phyloP scores from a whole-genome alignment of 2,329 filamentous ascomycete genomes.

The Trichoderma sp. region DNA sequence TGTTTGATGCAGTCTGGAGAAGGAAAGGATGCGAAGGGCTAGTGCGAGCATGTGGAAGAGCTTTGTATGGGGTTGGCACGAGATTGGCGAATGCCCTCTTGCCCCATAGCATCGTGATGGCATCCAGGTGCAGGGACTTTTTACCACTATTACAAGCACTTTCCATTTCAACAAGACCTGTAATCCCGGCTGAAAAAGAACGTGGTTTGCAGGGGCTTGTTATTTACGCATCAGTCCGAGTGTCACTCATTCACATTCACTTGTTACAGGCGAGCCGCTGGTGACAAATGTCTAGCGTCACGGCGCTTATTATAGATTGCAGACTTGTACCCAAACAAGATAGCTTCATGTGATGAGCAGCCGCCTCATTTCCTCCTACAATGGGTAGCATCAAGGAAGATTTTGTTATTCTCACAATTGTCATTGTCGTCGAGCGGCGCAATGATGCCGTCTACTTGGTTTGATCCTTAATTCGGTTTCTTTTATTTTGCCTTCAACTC shows the following conservation, averaged over 20 bases:
- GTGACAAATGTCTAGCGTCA: background rate
- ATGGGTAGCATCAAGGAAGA: background rate
- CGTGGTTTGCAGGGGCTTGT: background rate
- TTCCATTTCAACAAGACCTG: background rate
- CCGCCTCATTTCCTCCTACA: background rate
- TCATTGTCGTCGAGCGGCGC: background rate
- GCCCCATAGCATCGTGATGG: background rate
- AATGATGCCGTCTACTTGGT: background rate
- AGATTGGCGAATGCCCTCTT: conserved; percentile 6
- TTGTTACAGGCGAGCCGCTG: background rate
- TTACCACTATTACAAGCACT: background rate
- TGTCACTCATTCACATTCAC: background rate
- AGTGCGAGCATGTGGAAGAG: background rate
- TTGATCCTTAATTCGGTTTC: background rate
- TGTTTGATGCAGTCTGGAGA: background rate
- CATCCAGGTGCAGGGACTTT: background rate
- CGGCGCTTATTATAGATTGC: background rate
- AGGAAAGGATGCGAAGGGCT: background rate
- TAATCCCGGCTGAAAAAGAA: background rate
- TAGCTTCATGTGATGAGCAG: background rate
- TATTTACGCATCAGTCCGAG: background rate
- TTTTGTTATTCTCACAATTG: background rate
- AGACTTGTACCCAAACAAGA: background rate
- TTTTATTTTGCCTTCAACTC: background rate
- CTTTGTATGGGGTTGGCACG: background rate